A percentile compares a stretch with the other conserved stretches of the same genome.
Evolutionary conservation across 148 eudicot genomes (phyloP).

Genomic region (Limonium bicolor): DNA sequence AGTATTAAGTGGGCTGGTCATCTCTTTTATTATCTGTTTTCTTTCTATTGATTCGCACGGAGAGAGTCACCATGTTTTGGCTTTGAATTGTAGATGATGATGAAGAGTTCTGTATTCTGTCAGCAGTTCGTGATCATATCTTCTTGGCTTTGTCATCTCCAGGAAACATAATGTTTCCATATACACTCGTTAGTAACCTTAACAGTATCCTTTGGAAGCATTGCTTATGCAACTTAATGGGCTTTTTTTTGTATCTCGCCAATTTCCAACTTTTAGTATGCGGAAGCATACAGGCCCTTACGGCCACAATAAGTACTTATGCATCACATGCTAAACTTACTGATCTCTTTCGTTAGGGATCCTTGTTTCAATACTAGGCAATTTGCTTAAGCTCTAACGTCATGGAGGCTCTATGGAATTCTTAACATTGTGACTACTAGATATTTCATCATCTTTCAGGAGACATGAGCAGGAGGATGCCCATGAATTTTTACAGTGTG

Average conservation of each 20-base stretch:
- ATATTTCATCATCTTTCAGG: constrained; percentile 49
- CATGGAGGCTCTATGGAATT: constrained; percentile 11
- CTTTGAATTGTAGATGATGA: constrained; percentile 23
- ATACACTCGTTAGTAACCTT: constrained; percentile 44
- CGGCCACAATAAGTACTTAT: too few species aligned
- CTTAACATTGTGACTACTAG: constrained; percentile 48
- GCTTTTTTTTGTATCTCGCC: too few species aligned
- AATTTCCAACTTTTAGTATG: too few species aligned
- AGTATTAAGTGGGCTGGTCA: neutral
- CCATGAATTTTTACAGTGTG: constrained; percentile 77
- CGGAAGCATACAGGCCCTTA: too few species aligned
- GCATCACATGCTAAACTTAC: too few species aligned
- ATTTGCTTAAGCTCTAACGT: too few species aligned
- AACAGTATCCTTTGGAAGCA: constrained; percentile 71
- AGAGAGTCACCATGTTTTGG: neutral
- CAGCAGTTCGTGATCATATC: constrained; percentile 42
- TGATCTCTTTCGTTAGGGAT: too few species aligned
- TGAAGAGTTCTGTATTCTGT: constrained; percentile 45
- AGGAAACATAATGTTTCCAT: constrained; percentile 26
- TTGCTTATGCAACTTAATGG: neutral
- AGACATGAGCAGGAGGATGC: constrained; percentile 94
- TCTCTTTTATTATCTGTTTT: too few species aligned
- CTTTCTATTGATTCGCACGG: neutral
- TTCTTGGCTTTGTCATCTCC: constrained; percentile 20
- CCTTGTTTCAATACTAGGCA: too few species aligned